A percentile compares a stretch with the other conserved stretches of the same genome.
These are phyloP conservation scores for Beauveria caledonica DNA, from an alignment of 2,329 filamentous ascomycete genomes.

Conservation along the genomic window DNA sequence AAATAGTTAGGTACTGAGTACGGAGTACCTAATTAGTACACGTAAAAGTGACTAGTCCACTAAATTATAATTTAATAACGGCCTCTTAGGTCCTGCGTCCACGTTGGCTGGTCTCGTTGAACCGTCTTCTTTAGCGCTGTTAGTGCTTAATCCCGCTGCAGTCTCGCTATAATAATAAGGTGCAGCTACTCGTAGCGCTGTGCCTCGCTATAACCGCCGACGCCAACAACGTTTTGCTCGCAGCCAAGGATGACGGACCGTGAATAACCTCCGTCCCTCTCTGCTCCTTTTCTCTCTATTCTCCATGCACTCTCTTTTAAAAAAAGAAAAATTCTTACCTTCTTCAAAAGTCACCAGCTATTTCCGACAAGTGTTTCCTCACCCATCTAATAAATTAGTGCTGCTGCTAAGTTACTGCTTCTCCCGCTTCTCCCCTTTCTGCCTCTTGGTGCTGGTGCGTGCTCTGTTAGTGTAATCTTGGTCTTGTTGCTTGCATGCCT, in stretches of 20 bases:
- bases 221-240: neutral
- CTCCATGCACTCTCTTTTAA: no score
- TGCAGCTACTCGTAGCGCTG: neutral
- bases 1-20: no score
- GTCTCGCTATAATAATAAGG: neutral
- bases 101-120: neutral
- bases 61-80: neutral
- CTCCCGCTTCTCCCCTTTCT: constrained; percentile 6
- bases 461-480: constrained; percentile 5
- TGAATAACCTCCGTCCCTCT: no score
- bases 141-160: neutral
- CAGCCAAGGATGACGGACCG: neutral
- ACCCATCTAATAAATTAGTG: neutral
- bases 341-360: neutral
- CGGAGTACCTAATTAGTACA: no score
- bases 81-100: neutral
- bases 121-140: neutral
- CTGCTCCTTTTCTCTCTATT: no score
- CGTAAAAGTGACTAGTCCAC: neutral
- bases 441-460: constrained; percentile 4
- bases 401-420: neutral
- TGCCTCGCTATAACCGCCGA: neutral
- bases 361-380: neutral
- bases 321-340: no score
- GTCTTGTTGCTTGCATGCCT: constrained; percentile 4